Conservation (phyloP, 345 rosid genomes). For the Brassica rapa region DNA sequence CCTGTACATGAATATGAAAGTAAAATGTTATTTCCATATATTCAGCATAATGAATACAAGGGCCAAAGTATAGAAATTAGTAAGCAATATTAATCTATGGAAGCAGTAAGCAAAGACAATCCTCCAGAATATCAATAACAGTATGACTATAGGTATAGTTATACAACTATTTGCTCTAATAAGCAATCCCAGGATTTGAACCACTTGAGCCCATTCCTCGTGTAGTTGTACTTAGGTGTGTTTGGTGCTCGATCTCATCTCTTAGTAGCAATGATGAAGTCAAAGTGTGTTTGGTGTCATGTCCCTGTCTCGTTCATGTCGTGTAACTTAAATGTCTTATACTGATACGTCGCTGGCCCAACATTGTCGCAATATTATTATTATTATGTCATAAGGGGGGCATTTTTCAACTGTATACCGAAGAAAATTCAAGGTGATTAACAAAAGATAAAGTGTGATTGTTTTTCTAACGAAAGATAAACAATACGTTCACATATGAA, state of each 20-base stretch:
- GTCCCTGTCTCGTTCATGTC: not conserved
- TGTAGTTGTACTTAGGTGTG: not conserved
- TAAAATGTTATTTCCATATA: constrained; percentile 29
- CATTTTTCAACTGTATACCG: not conserved
- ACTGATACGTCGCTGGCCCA: not conserved
- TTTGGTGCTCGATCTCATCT: constrained; percentile 1
- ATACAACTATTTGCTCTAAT: constrained; percentile 6
- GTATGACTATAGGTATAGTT: constrained; percentile 14
- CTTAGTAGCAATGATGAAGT: not conserved
- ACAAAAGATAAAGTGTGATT: not conserved
- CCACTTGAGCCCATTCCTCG: not conserved
- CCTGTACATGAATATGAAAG: constrained; percentile 81
- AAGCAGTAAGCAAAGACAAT: constrained; percentile 59
- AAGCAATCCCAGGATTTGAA: not conserved
- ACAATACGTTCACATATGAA: constrained; percentile 2
- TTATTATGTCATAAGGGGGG: not conserved
- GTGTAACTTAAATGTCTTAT: constrained; percentile 2
- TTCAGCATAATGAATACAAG: not conserved
- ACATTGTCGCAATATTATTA: constrained; percentile 21
- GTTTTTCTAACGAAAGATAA: not conserved
- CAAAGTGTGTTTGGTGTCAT: not conserved
- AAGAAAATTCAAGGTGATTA: constrained; percentile 10
- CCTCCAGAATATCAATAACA: constrained; percentile 32
- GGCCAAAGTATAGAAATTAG: not conserved
- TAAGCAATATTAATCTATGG: constrained; percentile 6